phyloP scores from a whole-genome alignment of 2,329 filamentous ascomycete genomes.

The Venturia pyrina region DNA sequence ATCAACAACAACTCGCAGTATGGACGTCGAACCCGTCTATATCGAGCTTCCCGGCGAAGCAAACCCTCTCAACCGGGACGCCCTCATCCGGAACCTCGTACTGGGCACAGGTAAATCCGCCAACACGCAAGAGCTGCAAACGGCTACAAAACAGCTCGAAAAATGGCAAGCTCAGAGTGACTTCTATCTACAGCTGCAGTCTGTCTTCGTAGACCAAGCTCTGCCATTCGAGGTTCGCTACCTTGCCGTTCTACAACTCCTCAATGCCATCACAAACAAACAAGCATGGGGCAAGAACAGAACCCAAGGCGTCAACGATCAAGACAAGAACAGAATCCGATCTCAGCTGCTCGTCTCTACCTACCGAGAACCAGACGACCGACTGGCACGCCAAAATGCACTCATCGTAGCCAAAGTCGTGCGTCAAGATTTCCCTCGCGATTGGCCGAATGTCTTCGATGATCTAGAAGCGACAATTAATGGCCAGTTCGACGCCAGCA shows the following conservation, averaged over 20 bases:
- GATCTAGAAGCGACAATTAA: constrained; percentile 21
- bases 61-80: constrained; percentile 42
- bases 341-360: constrained; percentile 65
- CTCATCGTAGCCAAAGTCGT: constrained; percentile 80
- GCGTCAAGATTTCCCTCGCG: constrained; percentile 76
- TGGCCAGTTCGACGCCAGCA: neutral
- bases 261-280: constrained; percentile 11
- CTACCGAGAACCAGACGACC: constrained; percentile 63
- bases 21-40: constrained; percentile 6
- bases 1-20: neutral
- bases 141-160: constrained; percentile 42
- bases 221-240: constrained; percentile 72
- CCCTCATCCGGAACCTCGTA: constrained; percentile 33
- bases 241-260: constrained; percentile 78
- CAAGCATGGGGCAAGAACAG: constrained; percentile 8
- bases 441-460: constrained; percentile 52
- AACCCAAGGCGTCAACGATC: constrained; percentile 1
- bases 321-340: constrained; percentile 67
- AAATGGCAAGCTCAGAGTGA: constrained; percentile 38
- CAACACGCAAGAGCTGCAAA: constrained; percentile 39
- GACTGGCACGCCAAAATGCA: constrained; percentile 78
- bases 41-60: constrained; percentile 54
- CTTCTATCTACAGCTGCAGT: constrained; percentile 47
- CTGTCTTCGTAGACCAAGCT: constrained; percentile 70
- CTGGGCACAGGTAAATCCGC: constrained; percentile 38